These are phyloP conservation scores for Leccinum olivaceopallidum DNA, from an alignment of 768 basidiomycete genomes.

Conservation along the genomic window DNA sequence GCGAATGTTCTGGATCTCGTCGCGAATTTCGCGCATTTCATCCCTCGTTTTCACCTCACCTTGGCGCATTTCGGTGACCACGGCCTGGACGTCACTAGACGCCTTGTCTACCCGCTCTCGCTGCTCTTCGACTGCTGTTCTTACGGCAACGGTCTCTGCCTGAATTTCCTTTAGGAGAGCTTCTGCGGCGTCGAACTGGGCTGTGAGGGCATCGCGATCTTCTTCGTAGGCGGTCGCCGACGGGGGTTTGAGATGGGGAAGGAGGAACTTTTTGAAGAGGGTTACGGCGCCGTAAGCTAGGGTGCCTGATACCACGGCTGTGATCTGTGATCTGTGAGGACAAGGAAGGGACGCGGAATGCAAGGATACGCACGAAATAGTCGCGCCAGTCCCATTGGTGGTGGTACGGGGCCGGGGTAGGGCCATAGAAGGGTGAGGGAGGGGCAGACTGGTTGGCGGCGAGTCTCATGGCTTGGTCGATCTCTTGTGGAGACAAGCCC, in stretches of 20 bases:
- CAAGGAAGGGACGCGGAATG: conserved; percentile 1
- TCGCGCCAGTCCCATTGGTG: conserved; percentile 92
- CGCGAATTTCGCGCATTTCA: conserved; percentile 89
- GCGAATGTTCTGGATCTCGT: conserved; percentile 86
- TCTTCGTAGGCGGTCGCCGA: conserved; percentile 85
- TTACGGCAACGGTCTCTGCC: conserved; percentile 70
- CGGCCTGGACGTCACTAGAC: conserved; percentile 69
- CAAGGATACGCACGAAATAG: conserved; percentile 75
- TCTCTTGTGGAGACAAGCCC: conserved; percentile 80
- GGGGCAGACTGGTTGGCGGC: conserved; percentile 38
- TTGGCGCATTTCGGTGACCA: conserved; percentile 73
- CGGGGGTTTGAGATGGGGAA: conserved; percentile 90
- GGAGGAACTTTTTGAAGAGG: conserved; percentile 87
- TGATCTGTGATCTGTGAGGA: conserved; percentile 61
- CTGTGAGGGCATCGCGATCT: conserved; percentile 79
- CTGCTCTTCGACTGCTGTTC: conserved; percentile 74
- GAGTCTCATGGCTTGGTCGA: conserved; percentile 80
- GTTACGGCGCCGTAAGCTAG: conserved; percentile 78
- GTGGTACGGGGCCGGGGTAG: conserved; percentile 37
- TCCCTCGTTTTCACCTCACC: conserved; percentile 78
- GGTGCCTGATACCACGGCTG: conserved; percentile 86
- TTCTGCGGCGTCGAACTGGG: conserved; percentile 90
- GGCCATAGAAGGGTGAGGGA: conserved; percentile 41
- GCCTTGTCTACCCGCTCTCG: conserved; percentile 69
- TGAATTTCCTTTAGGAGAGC: conserved; percentile 80